phyloP scores from a whole-genome alignment of 768 basidiomycete species.

The Suillus tomentosus region DNA sequence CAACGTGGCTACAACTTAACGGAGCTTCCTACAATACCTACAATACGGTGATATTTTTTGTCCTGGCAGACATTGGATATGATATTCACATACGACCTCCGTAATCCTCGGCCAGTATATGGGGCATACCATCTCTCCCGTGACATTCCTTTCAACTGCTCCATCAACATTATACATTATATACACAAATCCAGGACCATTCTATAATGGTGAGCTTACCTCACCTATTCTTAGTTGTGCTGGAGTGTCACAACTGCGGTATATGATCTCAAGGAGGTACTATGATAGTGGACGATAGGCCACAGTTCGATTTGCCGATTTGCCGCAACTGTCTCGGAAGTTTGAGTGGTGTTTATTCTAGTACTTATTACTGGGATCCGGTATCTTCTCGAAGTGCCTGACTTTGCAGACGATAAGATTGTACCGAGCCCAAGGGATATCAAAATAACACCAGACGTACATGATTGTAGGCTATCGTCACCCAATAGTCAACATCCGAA shows the following conservation, averaged over 20 bases:
- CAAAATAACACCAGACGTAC: background rate
- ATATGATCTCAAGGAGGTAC: background rate
- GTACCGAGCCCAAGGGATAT: background rate
- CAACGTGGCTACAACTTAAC: background rate
- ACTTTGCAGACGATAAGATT: too few relatives aligned
- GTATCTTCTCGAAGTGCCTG: too few relatives aligned
- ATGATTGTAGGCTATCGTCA: background rate
- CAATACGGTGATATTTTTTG: conserved; percentile 12
- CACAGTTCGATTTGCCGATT: too few relatives aligned
- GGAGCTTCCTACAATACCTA: conserved; percentile 25
- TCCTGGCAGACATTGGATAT: background rate
- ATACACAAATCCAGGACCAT: background rate
- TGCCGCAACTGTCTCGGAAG: too few relatives aligned
- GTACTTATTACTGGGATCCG: too few relatives aligned
- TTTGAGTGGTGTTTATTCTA: too few relatives aligned
- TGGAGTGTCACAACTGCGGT: background rate
- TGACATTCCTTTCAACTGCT: background rate
- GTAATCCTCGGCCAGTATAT: background rate
- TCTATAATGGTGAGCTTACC: background rate
- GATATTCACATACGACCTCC: background rate
- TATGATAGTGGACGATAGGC: too few relatives aligned
- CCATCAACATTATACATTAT: background rate
- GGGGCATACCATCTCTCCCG: background rate
- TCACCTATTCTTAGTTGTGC: background rate
- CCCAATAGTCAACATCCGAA: background rate